These are phyloP conservation scores for Plasmodium gonderi DNA, from an alignment of 169 alveolate genomes.

Conservation along the genomic window DNA sequence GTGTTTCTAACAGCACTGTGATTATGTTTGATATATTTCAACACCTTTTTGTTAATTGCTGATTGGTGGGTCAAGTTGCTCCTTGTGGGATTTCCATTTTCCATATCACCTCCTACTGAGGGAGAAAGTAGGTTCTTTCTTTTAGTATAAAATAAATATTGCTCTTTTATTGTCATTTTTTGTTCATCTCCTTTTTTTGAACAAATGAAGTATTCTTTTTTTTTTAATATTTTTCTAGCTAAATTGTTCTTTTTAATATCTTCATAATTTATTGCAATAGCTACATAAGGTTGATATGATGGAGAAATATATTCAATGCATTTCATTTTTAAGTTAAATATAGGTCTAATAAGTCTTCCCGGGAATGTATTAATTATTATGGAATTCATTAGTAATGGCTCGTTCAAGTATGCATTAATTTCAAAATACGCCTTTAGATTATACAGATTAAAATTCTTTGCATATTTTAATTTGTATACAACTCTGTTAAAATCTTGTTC, in stretches of 20 bases:
- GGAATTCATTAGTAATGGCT: constrained; percentile 85
- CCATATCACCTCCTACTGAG: not conserved
- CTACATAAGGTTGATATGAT: constrained; percentile 94
- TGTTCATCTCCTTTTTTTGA: constrained; percentile 1
- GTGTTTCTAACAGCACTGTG: not conserved
- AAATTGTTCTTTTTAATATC: constrained; percentile 68
- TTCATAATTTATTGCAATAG: constrained; percentile 89
- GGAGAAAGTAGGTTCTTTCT: not conserved
- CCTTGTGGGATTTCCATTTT: not conserved
- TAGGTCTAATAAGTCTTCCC: constrained; percentile 98
- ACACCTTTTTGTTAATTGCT: not conserved
- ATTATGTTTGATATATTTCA: not conserved
- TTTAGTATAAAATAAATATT: constrained; percentile 16
- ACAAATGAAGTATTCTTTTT: constrained; percentile 15
- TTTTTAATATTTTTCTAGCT: constrained; percentile 41
- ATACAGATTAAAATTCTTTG: constrained; percentile 59
- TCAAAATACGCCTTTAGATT: constrained; percentile 63
- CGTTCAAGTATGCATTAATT: constrained; percentile 62
- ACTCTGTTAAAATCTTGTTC: constrained; percentile 84
- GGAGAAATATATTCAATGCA: constrained; percentile 98
- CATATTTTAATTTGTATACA: constrained; percentile 58
- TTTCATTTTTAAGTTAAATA: constrained; percentile 90
- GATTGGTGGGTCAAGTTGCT: not conserved
- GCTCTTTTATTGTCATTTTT: constrained; percentile 36
- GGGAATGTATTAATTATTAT: constrained; percentile 95